Evolutionary conservation across 1,284 basidiomycete genomes (phyloP).

Genomic region (Cutaneotrichosporon dermatis): DNA sequence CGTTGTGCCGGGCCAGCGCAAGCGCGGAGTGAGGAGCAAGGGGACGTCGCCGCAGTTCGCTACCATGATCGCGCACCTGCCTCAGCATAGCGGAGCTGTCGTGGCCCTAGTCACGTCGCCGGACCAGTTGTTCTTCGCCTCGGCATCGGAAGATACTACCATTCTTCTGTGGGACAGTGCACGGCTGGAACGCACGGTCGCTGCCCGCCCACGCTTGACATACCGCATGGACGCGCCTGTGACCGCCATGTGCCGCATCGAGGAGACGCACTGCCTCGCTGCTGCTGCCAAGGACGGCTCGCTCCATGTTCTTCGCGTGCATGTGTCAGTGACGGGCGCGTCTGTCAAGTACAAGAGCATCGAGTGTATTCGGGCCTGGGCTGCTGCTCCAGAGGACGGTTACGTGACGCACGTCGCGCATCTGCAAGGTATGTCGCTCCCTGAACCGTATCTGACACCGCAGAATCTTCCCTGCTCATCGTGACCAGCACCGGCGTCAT

Average conservation of each 20-base stretch:
- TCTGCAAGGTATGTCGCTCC: conserved; percentile 28
- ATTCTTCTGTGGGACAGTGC: conserved; percentile 81
- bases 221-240: conserved; percentile 59
- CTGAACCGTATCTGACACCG: conserved; percentile 5
- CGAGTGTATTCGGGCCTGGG: conserved; percentile 57
- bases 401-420: conserved; percentile 34
- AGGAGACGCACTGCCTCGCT: conserved; percentile 80
- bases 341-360: conserved; percentile 73
- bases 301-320: conserved; percentile 74
- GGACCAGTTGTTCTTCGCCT: conserved; percentile 90
- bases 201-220: conserved; percentile 43
- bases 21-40: conserved; percentile 59
- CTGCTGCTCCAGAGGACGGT: conserved; percentile 25
- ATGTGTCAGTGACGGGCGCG: conserved; percentile 58
- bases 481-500: conserved; percentile 77
- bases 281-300: conserved; percentile 82
- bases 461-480: conserved; percentile 60
- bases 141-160: conserved; percentile 77
- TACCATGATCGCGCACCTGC: conserved; percentile 76
- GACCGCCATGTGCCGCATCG: conserved; percentile 73
- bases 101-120: conserved; percentile 81
- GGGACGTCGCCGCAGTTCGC: conserved; percentile 60
- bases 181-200: conserved; percentile 68
- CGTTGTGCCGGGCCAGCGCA: conserved; percentile 68
- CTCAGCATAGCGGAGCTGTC: conserved; percentile 73